Evolutionary conservation across 805 yeast genomes (phyloP).

Genomic region (Hermanozyma aechmeae): DNA sequence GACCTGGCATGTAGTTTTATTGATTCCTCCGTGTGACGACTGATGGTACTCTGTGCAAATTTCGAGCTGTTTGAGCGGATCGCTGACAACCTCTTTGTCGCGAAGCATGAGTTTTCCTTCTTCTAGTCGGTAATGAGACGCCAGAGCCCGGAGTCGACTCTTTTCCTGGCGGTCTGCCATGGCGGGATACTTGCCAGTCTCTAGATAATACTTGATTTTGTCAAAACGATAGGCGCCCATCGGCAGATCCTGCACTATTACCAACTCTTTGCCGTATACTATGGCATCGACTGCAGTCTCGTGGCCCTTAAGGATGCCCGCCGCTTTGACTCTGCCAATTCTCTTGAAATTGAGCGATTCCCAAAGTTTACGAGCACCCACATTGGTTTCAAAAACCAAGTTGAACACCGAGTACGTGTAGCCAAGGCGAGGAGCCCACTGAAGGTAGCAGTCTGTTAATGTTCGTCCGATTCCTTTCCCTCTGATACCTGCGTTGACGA

Average conservation of each 20-base stretch:
- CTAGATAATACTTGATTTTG: constrained; percentile 65
- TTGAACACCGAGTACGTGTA: constrained; percentile 80
- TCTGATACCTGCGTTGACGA: constrained; percentile 88
- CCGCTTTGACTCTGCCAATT: constrained; percentile 75
- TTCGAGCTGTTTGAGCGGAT: constrained; percentile 62
- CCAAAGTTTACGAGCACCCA: constrained; percentile 70
- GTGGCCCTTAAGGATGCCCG: constrained; percentile 79
- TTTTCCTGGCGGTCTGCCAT: constrained; percentile 76
- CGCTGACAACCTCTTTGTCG: constrained; percentile 77
- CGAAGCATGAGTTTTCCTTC: constrained; percentile 69
- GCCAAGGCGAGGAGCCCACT: constrained; percentile 88
- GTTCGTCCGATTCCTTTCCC: constrained; percentile 88
- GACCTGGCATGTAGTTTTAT: constrained; percentile 70
- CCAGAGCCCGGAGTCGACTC: constrained; percentile 72
- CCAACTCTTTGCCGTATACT: constrained; percentile 74
- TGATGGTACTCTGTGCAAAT: constrained; percentile 66
- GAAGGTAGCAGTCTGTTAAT: constrained; percentile 70
- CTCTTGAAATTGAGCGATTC: constrained; percentile 69
- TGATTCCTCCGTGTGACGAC: constrained; percentile 75
- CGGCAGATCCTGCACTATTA: constrained; percentile 42
- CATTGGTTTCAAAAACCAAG: constrained; percentile 81
- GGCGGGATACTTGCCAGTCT: constrained; percentile 81
- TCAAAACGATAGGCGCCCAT: constrained; percentile 58
- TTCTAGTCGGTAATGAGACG: constrained; percentile 64
- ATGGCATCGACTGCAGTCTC: constrained; percentile 81